phyloP scores from a whole-genome alignment of 2,329 filamentous ascomycete species.

The Neofusicoccum sp. region DNA sequence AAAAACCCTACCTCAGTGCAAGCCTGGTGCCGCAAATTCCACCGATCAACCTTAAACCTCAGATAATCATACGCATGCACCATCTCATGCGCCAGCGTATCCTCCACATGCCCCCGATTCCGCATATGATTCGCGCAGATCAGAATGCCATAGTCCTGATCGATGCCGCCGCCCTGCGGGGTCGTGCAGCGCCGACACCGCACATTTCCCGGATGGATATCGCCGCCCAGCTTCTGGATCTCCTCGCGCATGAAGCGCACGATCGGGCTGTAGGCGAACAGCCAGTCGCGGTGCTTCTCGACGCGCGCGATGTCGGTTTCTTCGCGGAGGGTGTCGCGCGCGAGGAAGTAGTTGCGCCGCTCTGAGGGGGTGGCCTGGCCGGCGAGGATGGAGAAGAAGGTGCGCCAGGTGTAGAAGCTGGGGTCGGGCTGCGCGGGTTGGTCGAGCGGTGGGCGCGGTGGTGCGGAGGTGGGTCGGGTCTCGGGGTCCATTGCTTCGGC shows the following conservation, averaged over 20 bases:
- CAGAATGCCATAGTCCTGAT: constrained; percentile 80
- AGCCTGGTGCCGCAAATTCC: constrained; percentile 81
- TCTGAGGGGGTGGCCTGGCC: constrained; percentile 69
- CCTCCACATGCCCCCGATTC: constrained; percentile 78
- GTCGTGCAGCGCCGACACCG: constrained; percentile 76
- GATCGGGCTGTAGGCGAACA: constrained; percentile 77
- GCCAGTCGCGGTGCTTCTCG: constrained; percentile 78
- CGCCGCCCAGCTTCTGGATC: constrained; percentile 74
- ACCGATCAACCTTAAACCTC: constrained; percentile 84
- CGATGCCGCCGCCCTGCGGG: constrained; percentile 78
- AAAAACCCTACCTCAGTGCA: constrained; percentile 73
- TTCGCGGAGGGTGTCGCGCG: constrained; percentile 73
- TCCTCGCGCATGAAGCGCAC: constrained; percentile 85
- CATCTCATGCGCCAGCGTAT: constrained; percentile 96
- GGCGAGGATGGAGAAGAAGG: constrained; percentile 79
- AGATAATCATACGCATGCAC: constrained; percentile 94
- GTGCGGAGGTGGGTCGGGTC: background rate
- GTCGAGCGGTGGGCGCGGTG: constrained; percentile 25
- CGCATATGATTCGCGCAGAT: constrained; percentile 90
- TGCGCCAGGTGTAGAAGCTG: constrained; percentile 65
- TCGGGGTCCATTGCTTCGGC: constrained; percentile 13
- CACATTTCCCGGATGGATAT: constrained; percentile 72
- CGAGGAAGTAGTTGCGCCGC: constrained; percentile 72
- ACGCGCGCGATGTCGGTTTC: constrained; percentile 75
- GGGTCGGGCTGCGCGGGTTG: constrained; percentile 31